These are phyloP conservation scores for Colletotrichum orbiculare DNA, from an alignment of 2,329 filamentous ascomycete species.

Conservation along the genomic window DNA sequence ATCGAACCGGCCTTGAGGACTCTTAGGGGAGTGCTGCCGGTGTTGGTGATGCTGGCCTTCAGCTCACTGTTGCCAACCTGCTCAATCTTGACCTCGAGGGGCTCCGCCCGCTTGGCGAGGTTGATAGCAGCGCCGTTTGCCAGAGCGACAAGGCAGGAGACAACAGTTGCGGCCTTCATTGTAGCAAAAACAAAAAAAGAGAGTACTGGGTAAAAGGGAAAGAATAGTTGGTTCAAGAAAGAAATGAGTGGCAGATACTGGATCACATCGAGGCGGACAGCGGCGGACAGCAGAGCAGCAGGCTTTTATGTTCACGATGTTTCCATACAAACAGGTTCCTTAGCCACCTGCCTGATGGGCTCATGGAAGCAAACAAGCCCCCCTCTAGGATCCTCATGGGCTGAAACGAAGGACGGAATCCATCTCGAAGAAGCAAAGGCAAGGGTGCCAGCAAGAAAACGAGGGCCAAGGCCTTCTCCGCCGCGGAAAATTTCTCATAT, in stretches of 20 bases:
- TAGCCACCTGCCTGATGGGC: too few relatives aligned
- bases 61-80: conserved; percentile 57
- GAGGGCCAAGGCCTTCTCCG: conserved; percentile 8
- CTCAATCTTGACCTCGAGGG: conserved; percentile 54
- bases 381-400: too few relatives aligned
- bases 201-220: not conserved
- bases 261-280: too few relatives aligned
- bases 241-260: not conserved
- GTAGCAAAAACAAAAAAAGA: not conserved
- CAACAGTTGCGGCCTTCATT: conserved; percentile 51
- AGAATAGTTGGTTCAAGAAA: not conserved
- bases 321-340: too few relatives aligned
- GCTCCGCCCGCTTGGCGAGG: conserved; percentile 47
- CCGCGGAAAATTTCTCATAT: conserved; percentile 15
- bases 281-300: too few relatives aligned
- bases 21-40: conserved; percentile 55
- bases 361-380: too few relatives aligned
- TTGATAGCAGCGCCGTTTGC: conserved; percentile 47
- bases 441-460: not conserved
- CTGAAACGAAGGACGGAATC: not conserved
- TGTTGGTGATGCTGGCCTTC: conserved; percentile 61
- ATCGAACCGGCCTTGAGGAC: conserved; percentile 61
- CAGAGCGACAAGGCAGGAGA: conserved; percentile 50
- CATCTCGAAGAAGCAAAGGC: conserved; percentile 3
- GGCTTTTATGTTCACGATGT: too few relatives aligned